A percentile compares a stretch with the other conserved stretches of the same genome.
Evolutionary conservation across 805 yeast genomes (phyloP).

Genomic region (Komagataella pseudopastoris): DNA sequence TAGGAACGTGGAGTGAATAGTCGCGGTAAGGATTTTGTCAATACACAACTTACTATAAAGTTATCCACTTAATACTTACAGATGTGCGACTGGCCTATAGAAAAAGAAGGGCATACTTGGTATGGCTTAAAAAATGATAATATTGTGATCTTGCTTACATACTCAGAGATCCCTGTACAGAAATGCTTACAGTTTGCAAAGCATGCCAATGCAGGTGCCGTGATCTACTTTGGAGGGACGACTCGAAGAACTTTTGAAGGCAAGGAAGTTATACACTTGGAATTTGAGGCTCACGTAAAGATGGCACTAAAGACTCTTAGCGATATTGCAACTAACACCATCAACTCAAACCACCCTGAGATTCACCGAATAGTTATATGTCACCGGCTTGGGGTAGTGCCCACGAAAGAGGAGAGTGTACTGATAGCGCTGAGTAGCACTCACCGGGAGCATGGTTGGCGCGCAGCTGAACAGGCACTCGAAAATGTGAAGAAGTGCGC

Average conservation of each 20-base stretch:
- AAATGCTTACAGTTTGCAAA: slow-evolving; percentile 20
- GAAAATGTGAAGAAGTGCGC: slow-evolving; percentile 28
- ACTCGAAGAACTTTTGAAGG: slow-evolving; percentile 31
- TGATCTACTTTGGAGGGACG: slow-evolving; percentile 34
- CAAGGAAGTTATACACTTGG: slow-evolving; percentile 22
- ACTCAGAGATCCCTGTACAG: not conserved
- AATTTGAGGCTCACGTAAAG: slow-evolving; percentile 32
- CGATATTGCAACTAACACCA: slow-evolving; percentile 21
- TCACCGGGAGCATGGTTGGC: slow-evolving; percentile 35
- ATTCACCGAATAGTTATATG: slow-evolving; percentile 24
- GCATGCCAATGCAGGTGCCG: slow-evolving; percentile 30
- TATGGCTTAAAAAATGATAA: not conserved
- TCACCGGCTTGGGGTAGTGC: slow-evolving; percentile 35
- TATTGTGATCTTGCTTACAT: not conserved
- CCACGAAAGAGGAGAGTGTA: slow-evolving; percentile 31
- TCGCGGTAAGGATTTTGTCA: not conserved
- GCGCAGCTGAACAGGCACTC: slow-evolving; percentile 27
- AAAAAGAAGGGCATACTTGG: not conserved
- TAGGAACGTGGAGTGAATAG: not conserved
- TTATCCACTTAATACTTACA: not conserved
- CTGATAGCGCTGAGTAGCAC: slow-evolving; percentile 27
- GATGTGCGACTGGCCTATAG: not conserved
- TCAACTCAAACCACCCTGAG: slow-evolving; percentile 5
- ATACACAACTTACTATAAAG: not conserved
- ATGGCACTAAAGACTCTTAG: slow-evolving; percentile 25